Evolutionary conservation across 768 basidiomycete species (phyloP), one percentile per base, ranked within the genome.

Genomic region (Suillus tomentosus): DNA sequence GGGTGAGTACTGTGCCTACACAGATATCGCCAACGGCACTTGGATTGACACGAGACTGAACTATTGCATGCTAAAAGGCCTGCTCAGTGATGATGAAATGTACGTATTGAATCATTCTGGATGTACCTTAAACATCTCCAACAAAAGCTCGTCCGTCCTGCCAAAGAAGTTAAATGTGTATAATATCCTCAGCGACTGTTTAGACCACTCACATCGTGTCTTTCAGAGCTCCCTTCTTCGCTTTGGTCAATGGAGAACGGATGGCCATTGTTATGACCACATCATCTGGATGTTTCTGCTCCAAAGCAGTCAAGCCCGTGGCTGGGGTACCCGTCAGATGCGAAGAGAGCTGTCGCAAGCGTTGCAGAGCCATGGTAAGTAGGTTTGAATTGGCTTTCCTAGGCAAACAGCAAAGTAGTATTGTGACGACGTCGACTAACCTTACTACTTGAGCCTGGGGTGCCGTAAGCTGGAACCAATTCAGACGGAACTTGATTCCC

Each of bases 241-340:
- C 86, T 67, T 89, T 92, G 65, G 88, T 89, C 61, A 92, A 74
- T 1, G 91, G 89, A 4, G 89, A 90, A 39, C 91, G 86, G 68
- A 89, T 86, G 64, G 92, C 90, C 80, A 91, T 83, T 2, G 91
- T 92, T 65, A 94, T 85, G 72, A 94, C 92, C 14, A 94, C 87
- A 80, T 94, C 92, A 66, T 92, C 86, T 3, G 85, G 85, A 59
- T 75, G 81, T 73, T 90, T 88, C 50, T 76, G 78, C 65, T 86
- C 80, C 56, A 92, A 78, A 17, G 80, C 78, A 27, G 80, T 74
- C 8, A 86, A 71, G n/a, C 85, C 85, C 34, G 68, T 74, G 4
- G 40, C 7, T 19, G 81, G 73, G 14, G 81, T 69, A 3, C 76
- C 71, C 22, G 79, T 70, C 60, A 90, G 74, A 69, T 90, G 90